Conservation (phyloP, 179 eudicot species). For the Patellifolia procumbens region DNA sequence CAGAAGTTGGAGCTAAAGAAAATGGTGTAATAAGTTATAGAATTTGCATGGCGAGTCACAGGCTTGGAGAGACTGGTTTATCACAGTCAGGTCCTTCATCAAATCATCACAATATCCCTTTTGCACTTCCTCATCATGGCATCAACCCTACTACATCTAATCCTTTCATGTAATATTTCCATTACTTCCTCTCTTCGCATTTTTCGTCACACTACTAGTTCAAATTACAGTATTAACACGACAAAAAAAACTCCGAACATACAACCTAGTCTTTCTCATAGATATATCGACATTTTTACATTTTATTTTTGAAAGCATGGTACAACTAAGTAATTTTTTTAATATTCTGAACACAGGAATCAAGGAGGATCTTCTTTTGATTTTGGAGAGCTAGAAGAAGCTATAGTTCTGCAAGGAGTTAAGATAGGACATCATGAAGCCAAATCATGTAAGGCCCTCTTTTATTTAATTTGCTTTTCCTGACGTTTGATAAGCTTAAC, state of each 20-base stretch:
- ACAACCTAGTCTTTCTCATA: too few species aligned
- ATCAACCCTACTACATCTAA: conserved; percentile 35
- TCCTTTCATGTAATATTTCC: conserved; percentile 56
- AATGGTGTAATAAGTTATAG: background rate
- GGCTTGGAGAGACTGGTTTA: conserved; percentile 61
- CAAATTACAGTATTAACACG: background rate
- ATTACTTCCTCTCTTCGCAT: background rate
- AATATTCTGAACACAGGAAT: conserved; percentile 51
- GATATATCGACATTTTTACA: too few species aligned
- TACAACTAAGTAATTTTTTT: too few species aligned
- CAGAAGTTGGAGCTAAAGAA: too few species aligned
- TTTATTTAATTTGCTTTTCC: conserved; percentile 14
- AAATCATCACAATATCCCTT: conserved; percentile 55
- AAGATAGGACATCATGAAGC: conserved; percentile 65
- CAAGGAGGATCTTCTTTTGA: conserved; percentile 89
- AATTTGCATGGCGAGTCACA: conserved; percentile 71
- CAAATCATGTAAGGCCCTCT: conserved; percentile 49
- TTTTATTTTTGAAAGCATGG: background rate
- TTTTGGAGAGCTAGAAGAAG: conserved; percentile 95
- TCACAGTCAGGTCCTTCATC: conserved; percentile 67
- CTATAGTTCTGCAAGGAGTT: conserved; percentile 75
- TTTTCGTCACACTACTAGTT: background rate
- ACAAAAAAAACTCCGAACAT: background rate
- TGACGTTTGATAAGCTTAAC: conserved; percentile 54
- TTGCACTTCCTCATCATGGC: conserved; percentile 52